A percentile compares a stretch with the other conserved stretches of the same genome.
Conservation (phyloP, 495 filamentous ascomycete species). For the Podospora bellae-mahoneyi region DNA sequence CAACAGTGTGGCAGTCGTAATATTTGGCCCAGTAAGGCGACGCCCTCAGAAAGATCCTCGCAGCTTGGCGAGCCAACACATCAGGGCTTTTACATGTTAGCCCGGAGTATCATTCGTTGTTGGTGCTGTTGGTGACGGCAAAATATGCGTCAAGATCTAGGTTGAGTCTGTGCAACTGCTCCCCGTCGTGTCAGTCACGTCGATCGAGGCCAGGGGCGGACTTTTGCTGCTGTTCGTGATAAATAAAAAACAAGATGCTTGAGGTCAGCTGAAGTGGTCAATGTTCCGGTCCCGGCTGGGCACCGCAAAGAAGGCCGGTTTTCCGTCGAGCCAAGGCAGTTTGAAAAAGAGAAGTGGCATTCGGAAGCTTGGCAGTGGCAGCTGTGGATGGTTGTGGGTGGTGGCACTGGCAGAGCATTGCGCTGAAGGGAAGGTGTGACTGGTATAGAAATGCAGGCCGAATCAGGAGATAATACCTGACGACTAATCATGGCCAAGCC, state of each 20-base stretch:
- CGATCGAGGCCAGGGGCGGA: too few species aligned
- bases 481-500: slow-evolving; percentile 13
- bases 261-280: too few species aligned
- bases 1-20: not conserved
- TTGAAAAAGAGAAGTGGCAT: not conserved
- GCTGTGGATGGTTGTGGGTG: not conserved
- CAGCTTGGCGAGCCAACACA: slow-evolving; percentile 1
- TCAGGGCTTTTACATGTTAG: too few species aligned
- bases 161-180: too few species aligned
- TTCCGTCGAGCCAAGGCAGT: not conserved
- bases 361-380: not conserved
- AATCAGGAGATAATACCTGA: too few species aligned
- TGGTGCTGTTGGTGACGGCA: not conserved
- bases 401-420: not conserved
- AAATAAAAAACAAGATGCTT: too few species aligned
- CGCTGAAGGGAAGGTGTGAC: not conserved
- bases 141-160: not conserved
- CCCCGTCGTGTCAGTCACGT: too few species aligned
- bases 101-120: too few species aligned
- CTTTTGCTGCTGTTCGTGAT: too few species aligned
- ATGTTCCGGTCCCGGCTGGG: too few species aligned
- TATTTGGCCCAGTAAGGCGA: not conserved
- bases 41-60: slow-evolving; percentile 5
- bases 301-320: not conserved
- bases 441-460: not conserved